phyloP scores from a whole-genome alignment of 2,329 filamentous ascomycete species.

The Fusarium scirpi region DNA sequence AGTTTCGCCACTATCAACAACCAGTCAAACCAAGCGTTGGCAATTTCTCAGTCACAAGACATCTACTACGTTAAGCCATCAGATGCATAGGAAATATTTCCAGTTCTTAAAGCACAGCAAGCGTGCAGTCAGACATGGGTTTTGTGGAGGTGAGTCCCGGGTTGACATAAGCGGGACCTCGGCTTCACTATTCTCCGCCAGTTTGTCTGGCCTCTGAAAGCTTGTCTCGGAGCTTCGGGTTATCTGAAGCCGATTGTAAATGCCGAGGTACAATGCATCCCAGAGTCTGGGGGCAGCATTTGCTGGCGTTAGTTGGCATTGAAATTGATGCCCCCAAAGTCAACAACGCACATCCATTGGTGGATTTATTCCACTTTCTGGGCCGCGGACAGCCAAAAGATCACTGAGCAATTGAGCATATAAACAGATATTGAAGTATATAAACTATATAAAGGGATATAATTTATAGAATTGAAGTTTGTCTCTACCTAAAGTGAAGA shows the following conservation, averaged over 20 bases:
- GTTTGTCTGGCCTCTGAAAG: neutral
- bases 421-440: neutral
- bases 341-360: neutral
- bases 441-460: neutral
- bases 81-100: neutral
- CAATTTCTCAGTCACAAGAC: too few species aligned
- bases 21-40: too few species aligned
- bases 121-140: neutral
- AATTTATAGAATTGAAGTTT: too few species aligned
- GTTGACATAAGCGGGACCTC: neutral
- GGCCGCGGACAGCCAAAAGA: neutral
- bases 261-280: neutral
- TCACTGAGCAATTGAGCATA: neutral
- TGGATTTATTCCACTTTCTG: neutral
- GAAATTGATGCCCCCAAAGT: neutral
- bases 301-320: neutral
- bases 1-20: too few species aligned
- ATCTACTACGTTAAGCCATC: neutral
- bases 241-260: neutral
- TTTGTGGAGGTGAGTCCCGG: neutral
- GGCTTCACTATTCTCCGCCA: neutral
- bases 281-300: neutral
- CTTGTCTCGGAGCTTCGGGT: neutral
- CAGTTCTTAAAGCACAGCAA: rapidly evolving
- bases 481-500: neutral